Evolutionary conservation across 352 stramenopile species (phyloP), one percentile per base, ranked within the genome.

Genomic region (Pythium biforme): DNA sequence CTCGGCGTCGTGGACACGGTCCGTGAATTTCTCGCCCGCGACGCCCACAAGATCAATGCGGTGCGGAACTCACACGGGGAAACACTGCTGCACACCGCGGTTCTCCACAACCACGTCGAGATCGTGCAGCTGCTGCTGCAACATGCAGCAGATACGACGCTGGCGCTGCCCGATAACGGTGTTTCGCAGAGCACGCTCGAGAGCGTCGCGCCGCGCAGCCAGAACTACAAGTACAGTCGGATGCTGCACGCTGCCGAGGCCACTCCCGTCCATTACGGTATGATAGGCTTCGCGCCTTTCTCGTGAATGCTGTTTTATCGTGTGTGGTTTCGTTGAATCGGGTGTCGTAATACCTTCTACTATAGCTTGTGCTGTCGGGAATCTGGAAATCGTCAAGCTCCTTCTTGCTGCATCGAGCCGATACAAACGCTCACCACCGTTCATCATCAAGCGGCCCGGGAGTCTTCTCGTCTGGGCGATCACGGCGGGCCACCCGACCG

Each of bases 391-490:
- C 14, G 60, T 92, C 27, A 84, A 83, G 73, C 62, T 92, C 25
- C 63, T 92, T 25, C 40, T 90, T 20, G 54, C 64, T 33, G 51
- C 58, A 4, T 59, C 25, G 9, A 64, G 45, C 17, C 64, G 43
- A 23, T 69, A 31, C 39, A 70, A 64, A n/a, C 31, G 23, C 4
- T 39, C 63, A 20, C 31, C 45, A 25, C 63, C 10, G 4, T 68
- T 67, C 43, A 45, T 27, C 48, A 59, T 74, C 7, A 71, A 47
- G 65, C 57, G 80, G 19, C 39, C 61, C 0, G 81, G 78, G 2
- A 88, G 78, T 65, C 68, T 90, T 50, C 67, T 90, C 3, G n/a
- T 84, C n/a, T 88, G 77, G 79, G 79, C 81, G 4, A 86, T 90
- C 55, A 85, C 75, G 0, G 70, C 68, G 27, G 72, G 59, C 2